Evolutionary conservation across 2,329 filamentous ascomycete species (phyloP), one percentile per base, ranked within the genome.

Genomic region (Colletotrichum sp.): DNA sequence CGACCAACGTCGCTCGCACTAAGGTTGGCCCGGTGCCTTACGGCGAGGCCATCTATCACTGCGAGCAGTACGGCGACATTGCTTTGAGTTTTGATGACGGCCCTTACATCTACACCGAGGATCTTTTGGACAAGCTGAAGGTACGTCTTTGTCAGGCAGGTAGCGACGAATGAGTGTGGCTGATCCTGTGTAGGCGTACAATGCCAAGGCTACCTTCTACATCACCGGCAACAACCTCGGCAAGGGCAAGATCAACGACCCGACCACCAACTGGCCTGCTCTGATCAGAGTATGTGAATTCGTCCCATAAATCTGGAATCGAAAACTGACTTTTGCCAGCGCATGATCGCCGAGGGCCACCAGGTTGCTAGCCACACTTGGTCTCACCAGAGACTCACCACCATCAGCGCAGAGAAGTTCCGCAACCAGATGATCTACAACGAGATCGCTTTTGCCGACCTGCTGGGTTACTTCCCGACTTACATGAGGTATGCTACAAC

Each of bases 201-300:
- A 88, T 32, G 92, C 90, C 16, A 92, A 90, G 77, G 92, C 91
- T 3, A 94, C 93, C 3, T 94, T 94, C 81, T 94, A 94, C 78
- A 81, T 87, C 61, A 83, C 84, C 0, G 85, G 85, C 2, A 85
- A 86, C 79, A 87, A 86, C 78, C 77, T 81, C 5, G 83, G 81
- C 69, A 88, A 86, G 79, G 83, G 83, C 7, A 80, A 79, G 28
- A 91, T 92, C 78, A 90, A 92, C 76, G 85, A 88, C 70, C 82
- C 85, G 5, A 85, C 83, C 18, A 83, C 77, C 13, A 76, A 64
- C 3, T 88, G 83, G 83, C 79, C 83, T 5, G 77, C 65, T 21
- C 78, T 88, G 26, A 80, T 89, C n/a, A 78, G 78, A 24, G 84
- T 85, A 59, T 86, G 69, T 34, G 18, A 30, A 6, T 63, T 26